These are phyloP conservation scores for Rosa multiflora DNA, from an alignment of 306 rosid species.

Conservation along the genomic window DNA sequence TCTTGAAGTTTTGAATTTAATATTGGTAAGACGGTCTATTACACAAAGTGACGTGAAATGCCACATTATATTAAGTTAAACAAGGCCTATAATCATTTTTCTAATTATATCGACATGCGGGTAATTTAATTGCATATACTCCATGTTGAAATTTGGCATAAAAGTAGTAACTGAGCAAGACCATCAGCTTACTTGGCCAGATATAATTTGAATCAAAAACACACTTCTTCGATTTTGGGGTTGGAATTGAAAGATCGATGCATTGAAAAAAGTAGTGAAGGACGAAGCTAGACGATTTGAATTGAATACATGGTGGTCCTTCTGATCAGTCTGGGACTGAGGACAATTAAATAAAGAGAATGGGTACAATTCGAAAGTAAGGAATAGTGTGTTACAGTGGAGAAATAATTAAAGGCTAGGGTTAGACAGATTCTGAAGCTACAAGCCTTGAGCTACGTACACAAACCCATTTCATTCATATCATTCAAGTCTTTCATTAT, in stretches of 20 bases:
- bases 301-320: not conserved
- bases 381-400: constrained; percentile 28
- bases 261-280: not conserved
- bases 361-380: not conserved
- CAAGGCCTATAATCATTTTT: too few relatives aligned
- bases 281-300: not conserved
- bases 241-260: not conserved
- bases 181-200: not conserved
- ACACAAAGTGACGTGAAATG: not conserved
- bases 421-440: constrained; percentile 31
- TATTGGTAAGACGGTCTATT: too few relatives aligned
- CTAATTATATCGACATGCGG: too few relatives aligned
- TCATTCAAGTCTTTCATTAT: not conserved
- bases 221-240: not conserved
- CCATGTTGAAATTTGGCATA: not conserved
- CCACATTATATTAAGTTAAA: too few relatives aligned
- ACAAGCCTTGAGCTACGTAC: constrained; percentile 35
- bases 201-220: not conserved
- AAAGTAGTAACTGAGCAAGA: not conserved
- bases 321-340: constrained; percentile 4
- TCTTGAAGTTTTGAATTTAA: too few relatives aligned
- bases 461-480: constrained; percentile 1
- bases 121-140: too few relatives aligned
- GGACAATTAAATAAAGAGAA: constrained; percentile 17
- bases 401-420: not conserved